Evolutionary conservation across 1,284 basidiomycete species (phyloP), one percentile per base, ranked within the genome.

Genomic region (Heterobasidion parviporum): DNA sequence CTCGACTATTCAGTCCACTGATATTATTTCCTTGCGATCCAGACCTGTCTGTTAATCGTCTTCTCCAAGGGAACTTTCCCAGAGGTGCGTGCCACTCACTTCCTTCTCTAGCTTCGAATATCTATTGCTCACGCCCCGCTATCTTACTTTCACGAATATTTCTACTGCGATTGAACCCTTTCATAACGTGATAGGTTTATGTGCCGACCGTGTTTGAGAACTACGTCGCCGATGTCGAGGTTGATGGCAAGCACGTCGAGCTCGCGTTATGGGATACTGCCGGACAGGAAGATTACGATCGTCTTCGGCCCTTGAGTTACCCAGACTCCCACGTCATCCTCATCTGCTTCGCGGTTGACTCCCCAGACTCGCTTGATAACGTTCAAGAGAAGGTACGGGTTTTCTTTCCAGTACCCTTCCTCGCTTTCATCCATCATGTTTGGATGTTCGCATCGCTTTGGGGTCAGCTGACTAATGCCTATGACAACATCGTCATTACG

Each of bases 181-280:
- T 54, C 38, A 54, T 54, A 36, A 53, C 43, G 16, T 9, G 18
- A 50, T 46, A 73, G 72, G 71, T 72, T 36, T 89, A 89, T 70
- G 82, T 87, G 57, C 86, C 87, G 26, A 89, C 86, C 60, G 86
- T 89, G 48, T 89, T 89, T 64, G 87, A 89, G 71, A 80, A 80
- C 73, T 80, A 86, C 67, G 84, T 84, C 55, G 83, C 82, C 61
- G 83, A 87, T 68, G 83, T 87, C 60, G 84, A 86, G 71, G 83
- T 87, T 53, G 85, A 87, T 63, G 84, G 83, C 61, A 87, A 87
- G 71, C 81, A 85, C 67, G 83, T 89, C 63, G 86, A 88, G 70
- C 79, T 89, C 57, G 86, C 86, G 32, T 73, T 89, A 50, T 89
- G 86, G 87, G 87, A 89, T 83, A 89, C 87, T 60, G 86, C 86